Evolutionary conservation across 306 rosid species (phyloP).

Genomic region (Cicer yamashitae): DNA sequence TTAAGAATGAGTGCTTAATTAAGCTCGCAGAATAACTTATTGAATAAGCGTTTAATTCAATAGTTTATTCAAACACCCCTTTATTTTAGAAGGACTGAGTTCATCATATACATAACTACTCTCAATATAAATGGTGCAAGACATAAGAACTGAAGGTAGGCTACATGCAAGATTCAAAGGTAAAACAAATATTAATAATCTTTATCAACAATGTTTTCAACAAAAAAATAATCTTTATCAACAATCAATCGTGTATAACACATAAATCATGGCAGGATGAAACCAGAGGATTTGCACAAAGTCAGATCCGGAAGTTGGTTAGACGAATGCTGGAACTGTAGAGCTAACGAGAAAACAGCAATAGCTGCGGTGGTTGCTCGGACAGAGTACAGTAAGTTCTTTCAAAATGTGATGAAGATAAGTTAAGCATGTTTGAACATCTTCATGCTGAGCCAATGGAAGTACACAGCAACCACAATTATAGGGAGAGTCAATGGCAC

Average conservation of each 20-base stretch:
- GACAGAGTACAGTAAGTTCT: neutral
- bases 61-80: neutral
- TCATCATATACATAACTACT: slow-evolving; percentile 23
- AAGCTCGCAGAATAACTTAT: neutral
- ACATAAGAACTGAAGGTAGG: neutral
- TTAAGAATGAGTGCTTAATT: neutral
- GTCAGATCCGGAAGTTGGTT: neutral
- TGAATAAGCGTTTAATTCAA: neutral
- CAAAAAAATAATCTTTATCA: slow-evolving; percentile 4
- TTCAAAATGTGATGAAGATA: slow-evolving; percentile 20
- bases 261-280: neutral
- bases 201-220: neutral
- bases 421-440: slow-evolving; percentile 84
- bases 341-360: neutral
- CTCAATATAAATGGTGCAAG: neutral
- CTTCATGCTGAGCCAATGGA: slow-evolving; percentile 93
- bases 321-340: neutral
- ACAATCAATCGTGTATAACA: neutral
- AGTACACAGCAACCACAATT: slow-evolving; percentile 73
- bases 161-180: slow-evolving; percentile 21
- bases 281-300: neutral
- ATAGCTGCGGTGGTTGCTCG: slow-evolving; percentile 15
- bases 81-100: neutral
- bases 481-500: slow-evolving; percentile 88
- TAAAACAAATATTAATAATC: slow-evolving; percentile 25